Base-by-base conservation (phyloP, 768 basidiomycete genomes). In the Strobilomyces echinocephalus region DNA sequence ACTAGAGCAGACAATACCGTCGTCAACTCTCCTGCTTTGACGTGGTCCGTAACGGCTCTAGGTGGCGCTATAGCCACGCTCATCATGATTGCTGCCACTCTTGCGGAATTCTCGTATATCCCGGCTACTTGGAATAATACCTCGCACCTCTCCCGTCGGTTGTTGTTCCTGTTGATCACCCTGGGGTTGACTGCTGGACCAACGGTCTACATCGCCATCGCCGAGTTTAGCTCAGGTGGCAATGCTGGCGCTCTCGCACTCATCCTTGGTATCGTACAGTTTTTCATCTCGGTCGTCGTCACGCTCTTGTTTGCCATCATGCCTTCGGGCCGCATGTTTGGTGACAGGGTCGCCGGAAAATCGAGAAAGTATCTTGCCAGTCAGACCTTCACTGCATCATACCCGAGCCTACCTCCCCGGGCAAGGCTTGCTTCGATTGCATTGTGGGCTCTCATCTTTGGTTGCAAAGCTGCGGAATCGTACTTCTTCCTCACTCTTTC, bases 91-190 rank as follows among this genome's bases (percentile, higher is more conserved):
- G 76, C 80, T 58, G 97, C 95, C 49, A 98, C 97, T 9, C 76
- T 97, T 46, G 85, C 87, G 53, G 97, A 98, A 74, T 98, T 97
- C 71, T 88, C 89, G 30, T 98, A 97, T 73, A 95, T 99, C 71
- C 97, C 97, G 1, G 90, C 92, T 1, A 98, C 93, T 18, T 98
- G 95, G 97, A 95, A 95, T 71, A 98, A 97, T 73, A 91, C 94
- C 28, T 94, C 93, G 6, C 95, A 98, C 67, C 84, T 98, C 49
- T 87, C 92, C 8, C 90, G 95, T 48, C 87, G 95, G 10, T 76
- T 97, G 12, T 64, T 95, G 53, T 97, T 97, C 76, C 79, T 99
- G 44, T 68, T 91, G 49, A 80, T 98, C 70, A 93, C 93, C 18
- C 85, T 99, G 49, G 95, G 77, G 34, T 78, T 97, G 47, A 98